Evolutionary conservation across 2,329 filamentous ascomycete species (phyloP).

Genomic region (Stagonosporopsis rhizophila): DNA sequence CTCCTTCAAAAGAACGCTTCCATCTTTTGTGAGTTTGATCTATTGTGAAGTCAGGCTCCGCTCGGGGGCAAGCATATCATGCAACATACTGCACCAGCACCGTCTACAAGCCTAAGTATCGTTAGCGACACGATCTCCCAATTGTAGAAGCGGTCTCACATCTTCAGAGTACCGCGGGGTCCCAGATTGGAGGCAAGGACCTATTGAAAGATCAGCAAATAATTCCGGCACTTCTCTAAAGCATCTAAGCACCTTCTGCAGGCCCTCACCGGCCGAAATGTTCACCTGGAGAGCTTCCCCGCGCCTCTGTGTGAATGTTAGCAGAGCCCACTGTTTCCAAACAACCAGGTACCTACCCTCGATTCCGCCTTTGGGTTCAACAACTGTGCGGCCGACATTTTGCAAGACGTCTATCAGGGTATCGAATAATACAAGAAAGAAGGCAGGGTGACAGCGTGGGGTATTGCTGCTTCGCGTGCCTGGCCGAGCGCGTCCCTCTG

Average conservation of each 20-base stretch:
- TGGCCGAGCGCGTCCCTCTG: slow-evolving; percentile 36
- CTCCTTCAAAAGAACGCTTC: slow-evolving; percentile 79
- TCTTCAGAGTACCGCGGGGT: slow-evolving; percentile 93
- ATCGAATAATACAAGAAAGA: slow-evolving; percentile 30
- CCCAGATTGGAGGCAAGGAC: slow-evolving; percentile 96
- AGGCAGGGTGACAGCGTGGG: slow-evolving; percentile 31
- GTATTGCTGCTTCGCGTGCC: slow-evolving; percentile 34
- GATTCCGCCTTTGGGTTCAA: slow-evolving; percentile 99
- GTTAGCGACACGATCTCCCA: slow-evolving; percentile 45
- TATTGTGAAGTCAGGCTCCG: slow-evolving; percentile 50
- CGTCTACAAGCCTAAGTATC: slow-evolving; percentile 63
- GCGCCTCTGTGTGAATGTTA: slow-evolving; percentile 73
- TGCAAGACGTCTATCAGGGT: slow-evolving; percentile 34
- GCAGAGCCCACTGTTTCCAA: slow-evolving; percentile 37
- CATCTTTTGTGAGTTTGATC: slow-evolving; percentile 99
- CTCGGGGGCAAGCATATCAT: neutral
- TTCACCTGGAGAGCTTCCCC: slow-evolving; percentile 97
- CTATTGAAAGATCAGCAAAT: slow-evolving; percentile 59
- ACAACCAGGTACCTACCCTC: slow-evolving; percentile 67
- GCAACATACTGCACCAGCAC: slow-evolving; percentile 62
- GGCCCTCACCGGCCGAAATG: slow-evolving; percentile 92
- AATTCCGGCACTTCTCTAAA: slow-evolving; percentile 1
- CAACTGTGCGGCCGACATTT: slow-evolving; percentile 96
- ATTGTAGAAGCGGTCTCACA: slow-evolving; percentile 68
- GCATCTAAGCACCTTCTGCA: slow-evolving; percentile 52